Conservation (phyloP, 495 filamentous ascomycete genomes). For the Neurospora sp. region DNA sequence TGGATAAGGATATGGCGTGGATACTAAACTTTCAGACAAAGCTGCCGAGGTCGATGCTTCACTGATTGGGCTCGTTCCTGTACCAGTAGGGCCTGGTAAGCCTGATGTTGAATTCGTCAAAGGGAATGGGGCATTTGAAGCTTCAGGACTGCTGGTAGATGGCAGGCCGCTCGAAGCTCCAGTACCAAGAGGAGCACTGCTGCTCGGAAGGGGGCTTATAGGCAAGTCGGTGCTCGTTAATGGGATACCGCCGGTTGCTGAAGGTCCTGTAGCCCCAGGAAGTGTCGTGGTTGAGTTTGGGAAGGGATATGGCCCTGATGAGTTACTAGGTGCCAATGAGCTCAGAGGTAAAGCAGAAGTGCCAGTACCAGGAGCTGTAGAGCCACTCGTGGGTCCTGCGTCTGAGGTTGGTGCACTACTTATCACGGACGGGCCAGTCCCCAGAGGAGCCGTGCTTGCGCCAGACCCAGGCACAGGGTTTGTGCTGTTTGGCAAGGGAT, state of each 20-base stretch:
- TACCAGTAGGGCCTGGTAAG: neutral
- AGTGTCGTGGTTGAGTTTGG: neutral
- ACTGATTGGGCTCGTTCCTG: constrained; percentile 3
- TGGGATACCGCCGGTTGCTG: neutral
- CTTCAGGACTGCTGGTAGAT: neutral
- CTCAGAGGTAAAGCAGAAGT: neutral
- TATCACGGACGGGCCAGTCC: constrained; percentile 1
- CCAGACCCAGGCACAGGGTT: neutral
- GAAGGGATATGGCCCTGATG: neutral
- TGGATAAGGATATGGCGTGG: constrained; percentile 7
- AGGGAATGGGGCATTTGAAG: constrained; percentile 6
- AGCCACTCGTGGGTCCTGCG: neutral
- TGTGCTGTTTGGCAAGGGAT: constrained; percentile 10
- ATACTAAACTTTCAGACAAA: neutral
- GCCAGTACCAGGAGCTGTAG: constrained; percentile 1
- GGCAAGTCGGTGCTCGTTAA: neutral
- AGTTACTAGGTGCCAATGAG: neutral
- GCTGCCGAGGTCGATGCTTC: neutral
- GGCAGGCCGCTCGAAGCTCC: neutral
- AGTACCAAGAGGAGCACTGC: neutral
- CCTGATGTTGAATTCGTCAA: constrained; percentile 11
- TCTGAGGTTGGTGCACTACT: constrained; percentile 1
- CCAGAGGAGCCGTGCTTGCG: constrained; percentile 6
- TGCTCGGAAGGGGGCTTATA: neutral
- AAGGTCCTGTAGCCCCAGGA: neutral